These are phyloP conservation scores for Ceratocystis albifundus DNA, from an alignment of 2,329 filamentous ascomycete genomes.

Conservation along the genomic window DNA sequence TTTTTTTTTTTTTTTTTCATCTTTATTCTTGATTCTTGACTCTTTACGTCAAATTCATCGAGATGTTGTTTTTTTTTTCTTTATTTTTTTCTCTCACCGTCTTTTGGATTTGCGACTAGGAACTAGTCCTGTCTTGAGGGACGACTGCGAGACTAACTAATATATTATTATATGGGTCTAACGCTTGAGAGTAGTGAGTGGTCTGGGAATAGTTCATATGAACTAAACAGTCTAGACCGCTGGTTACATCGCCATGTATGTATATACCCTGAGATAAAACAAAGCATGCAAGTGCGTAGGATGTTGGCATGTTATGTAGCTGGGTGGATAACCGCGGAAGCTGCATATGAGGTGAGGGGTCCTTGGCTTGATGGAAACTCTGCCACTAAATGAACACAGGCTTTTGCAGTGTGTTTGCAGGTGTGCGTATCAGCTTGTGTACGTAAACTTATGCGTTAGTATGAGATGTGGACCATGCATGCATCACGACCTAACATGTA, in stretches of 20 bases:
- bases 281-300: background rate
- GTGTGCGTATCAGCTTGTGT: background rate
- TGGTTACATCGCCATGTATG: background rate
- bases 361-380: background rate
- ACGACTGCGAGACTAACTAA: no score
- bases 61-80: background rate
- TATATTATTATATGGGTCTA: background rate
- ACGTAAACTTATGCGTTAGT: background rate
- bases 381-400: background rate
- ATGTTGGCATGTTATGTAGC: background rate
- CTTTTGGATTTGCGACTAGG: background rate
- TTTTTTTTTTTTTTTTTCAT: no score
- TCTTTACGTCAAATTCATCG: no score
- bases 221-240: constrained; percentile 2
- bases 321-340: background rate
- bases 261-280: background rate
- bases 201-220: background rate
- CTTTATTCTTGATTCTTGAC: no score
- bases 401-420: background rate
- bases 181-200: background rate
- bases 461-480: background rate
- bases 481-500: background rate
- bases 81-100: background rate
- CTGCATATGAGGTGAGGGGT: background rate
- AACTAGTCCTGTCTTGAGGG: background rate